phyloP scores from a whole-genome alignment of 768 basidiomycete genomes.

The Leccinum subtestaceum region DNA sequence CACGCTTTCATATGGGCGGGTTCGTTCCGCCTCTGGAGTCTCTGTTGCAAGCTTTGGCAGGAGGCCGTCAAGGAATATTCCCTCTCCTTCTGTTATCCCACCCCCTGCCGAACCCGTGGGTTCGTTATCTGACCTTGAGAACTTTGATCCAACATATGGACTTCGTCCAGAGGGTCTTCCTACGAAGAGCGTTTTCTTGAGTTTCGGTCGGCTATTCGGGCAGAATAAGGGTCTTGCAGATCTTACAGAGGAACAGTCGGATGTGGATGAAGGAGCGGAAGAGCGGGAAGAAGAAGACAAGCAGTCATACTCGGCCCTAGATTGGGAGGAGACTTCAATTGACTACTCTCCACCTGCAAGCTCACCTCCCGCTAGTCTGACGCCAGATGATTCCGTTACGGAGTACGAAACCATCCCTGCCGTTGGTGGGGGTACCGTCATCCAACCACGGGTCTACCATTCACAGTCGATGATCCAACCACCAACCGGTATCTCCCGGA shows the following conservation, averaged over 20 bases:
- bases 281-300: slow-evolving; percentile 35
- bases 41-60: slow-evolving; percentile 37
- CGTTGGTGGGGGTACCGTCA: slow-evolving; percentile 85
- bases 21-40: slow-evolving; percentile 41
- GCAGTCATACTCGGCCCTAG: slow-evolving; percentile 58
- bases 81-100: slow-evolving; percentile 21
- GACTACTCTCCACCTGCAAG: slow-evolving; percentile 46
- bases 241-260: slow-evolving; percentile 63
- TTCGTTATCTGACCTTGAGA: slow-evolving; percentile 56
- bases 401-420: slow-evolving; percentile 91
- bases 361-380: slow-evolving; percentile 44
- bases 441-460: slow-evolving; percentile 81
- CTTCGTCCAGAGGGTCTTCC: slow-evolving; percentile 90
- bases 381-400: slow-evolving; percentile 42
- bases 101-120: slow-evolving; percentile 24
- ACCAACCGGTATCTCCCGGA: slow-evolving; percentile 27
- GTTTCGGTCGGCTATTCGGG: slow-evolving; percentile 71
- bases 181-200: slow-evolving; percentile 74
- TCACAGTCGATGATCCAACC: slow-evolving; percentile 74
- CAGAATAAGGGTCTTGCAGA: slow-evolving; percentile 72
- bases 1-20: slow-evolving; percentile 21
- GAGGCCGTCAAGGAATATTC: slow-evolving; percentile 21
- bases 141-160: slow-evolving; percentile 96
- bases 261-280: slow-evolving; percentile 38
- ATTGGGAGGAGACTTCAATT: slow-evolving; percentile 64